A percentile compares a stretch with the other conserved stretches of the same genome.
phyloP scores from a whole-genome alignment of 768 basidiomycete genomes.

The Leccinellum albellum region DNA sequence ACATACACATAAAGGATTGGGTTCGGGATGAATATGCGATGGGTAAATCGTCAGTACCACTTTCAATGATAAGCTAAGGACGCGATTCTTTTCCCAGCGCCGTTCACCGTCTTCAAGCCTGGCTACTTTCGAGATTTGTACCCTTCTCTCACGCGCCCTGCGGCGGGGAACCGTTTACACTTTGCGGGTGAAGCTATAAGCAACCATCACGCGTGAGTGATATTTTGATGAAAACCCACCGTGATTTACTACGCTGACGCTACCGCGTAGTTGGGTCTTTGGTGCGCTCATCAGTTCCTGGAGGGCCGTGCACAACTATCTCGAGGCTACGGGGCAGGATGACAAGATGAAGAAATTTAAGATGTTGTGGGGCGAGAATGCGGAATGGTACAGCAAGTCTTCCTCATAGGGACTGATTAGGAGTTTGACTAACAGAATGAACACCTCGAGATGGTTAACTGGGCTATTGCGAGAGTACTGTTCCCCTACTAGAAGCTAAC shows the following conservation, averaged over 20 bases:
- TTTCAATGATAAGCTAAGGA: background rate
- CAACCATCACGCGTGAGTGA: slow-evolving; percentile 33
- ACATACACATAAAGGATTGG: slow-evolving; percentile 34
- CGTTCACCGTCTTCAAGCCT: slow-evolving; percentile 37
- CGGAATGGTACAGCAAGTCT: slow-evolving; percentile 23
- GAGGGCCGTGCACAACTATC: slow-evolving; percentile 30
- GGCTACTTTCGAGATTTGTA: slow-evolving; percentile 35
- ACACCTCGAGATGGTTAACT: too few species aligned
- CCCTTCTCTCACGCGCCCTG: slow-evolving; percentile 26
- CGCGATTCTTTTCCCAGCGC: slow-evolving; percentile 23
- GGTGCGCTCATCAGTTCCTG: slow-evolving; percentile 38
- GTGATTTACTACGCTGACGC: background rate
- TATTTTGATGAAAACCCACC: background rate
- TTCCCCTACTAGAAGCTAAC: too few species aligned
- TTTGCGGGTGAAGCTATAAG: slow-evolving; percentile 26
- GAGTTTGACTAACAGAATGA: too few species aligned
- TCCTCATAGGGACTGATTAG: background rate
- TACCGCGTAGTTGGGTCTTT: slow-evolving; percentile 31
- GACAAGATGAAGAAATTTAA: slow-evolving; percentile 18
- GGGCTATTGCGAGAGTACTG: too few species aligned
- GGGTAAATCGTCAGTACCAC: slow-evolving; percentile 26
- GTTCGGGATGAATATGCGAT: slow-evolving; percentile 28
- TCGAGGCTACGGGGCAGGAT: slow-evolving; percentile 11
- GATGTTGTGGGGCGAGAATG: slow-evolving; percentile 27
- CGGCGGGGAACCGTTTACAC: slow-evolving; percentile 12